These are phyloP conservation scores for Saccharum officinarum DNA, from an alignment of 176 grass and related monocot genomes.

Conservation along the genomic window DNA sequence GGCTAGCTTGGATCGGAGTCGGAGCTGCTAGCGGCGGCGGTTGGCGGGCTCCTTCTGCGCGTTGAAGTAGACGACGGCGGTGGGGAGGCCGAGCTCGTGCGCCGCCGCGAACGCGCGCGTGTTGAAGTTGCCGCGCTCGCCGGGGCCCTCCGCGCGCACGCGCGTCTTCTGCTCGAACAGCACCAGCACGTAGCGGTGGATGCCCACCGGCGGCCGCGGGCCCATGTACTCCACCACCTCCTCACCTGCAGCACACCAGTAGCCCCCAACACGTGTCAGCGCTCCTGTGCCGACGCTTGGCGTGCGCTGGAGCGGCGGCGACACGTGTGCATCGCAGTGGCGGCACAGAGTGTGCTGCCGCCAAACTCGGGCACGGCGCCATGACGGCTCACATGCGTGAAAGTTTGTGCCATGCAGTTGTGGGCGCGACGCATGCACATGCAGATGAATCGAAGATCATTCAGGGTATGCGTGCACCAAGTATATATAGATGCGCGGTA, in stretches of 20 bases:
- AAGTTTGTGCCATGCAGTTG: constrained; percentile 21
- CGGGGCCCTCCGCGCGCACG: constrained; percentile 15
- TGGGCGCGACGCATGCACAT: neutral
- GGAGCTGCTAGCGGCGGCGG: constrained; percentile 46
- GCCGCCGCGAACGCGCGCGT: constrained; percentile 56
- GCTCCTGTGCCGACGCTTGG: neutral
- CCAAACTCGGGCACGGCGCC: constrained; percentile 9
- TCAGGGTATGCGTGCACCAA: neutral
- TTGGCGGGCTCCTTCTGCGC: constrained; percentile 69
- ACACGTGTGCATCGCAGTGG: neutral
- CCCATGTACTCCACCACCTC: constrained; percentile 69
- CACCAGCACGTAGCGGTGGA: constrained; percentile 78
- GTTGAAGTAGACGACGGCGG: constrained; percentile 87
- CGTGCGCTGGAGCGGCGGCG: neutral
- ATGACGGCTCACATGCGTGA: neutral
- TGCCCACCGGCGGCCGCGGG: constrained; percentile 70
- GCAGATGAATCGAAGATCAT: neutral
- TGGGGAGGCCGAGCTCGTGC: constrained; percentile 70
- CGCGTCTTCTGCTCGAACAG: constrained; percentile 80
- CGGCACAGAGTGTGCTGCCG: neutral
- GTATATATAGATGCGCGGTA: neutral
- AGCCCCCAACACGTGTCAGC: neutral
- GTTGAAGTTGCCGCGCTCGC: constrained; percentile 58
- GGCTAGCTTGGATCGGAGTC: neutral
- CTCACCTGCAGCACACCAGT: constrained; percentile 38